Evolutionary conservation across 306 rosid species (phyloP).

Genomic region (Pachyrhizus erosus): DNA sequence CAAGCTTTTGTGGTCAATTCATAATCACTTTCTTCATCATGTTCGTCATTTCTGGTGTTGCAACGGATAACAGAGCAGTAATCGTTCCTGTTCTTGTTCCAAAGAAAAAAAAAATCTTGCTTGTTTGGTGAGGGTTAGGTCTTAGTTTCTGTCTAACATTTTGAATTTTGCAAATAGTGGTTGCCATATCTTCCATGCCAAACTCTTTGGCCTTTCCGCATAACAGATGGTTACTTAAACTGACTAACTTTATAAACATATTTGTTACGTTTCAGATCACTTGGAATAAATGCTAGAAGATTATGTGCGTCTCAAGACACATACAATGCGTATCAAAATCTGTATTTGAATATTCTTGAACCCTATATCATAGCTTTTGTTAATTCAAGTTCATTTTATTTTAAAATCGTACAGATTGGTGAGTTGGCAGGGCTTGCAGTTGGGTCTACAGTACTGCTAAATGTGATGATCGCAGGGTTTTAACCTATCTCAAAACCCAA

Average conservation of each 20-base stretch:
- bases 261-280: background rate
- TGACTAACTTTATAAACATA: conserved; percentile 2
- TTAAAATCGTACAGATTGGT: conserved; percentile 60
- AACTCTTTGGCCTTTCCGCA: background rate
- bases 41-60: conserved; percentile 81
- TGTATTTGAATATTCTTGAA: background rate
- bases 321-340: background rate
- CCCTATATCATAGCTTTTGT: background rate
- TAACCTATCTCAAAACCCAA: background rate
- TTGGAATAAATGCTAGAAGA: background rate
- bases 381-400: background rate
- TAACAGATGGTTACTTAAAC: background rate
- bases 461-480: conserved; percentile 86
- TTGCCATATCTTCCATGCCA: background rate
- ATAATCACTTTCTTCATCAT: conserved; percentile 84
- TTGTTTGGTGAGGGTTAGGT: background rate
- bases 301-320: background rate
- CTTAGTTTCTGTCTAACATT: background rate
- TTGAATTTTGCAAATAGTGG: background rate
- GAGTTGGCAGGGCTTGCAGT: conserved; percentile 88
- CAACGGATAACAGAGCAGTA: conserved; percentile 86
- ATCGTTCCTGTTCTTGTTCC: background rate
- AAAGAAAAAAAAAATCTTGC: background rate
- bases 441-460: conserved; percentile 75
- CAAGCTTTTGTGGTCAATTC: conserved; percentile 74